phyloP scores from a whole-genome alignment of 1,284 basidiomycete species.

The Tilletia caries region DNA sequence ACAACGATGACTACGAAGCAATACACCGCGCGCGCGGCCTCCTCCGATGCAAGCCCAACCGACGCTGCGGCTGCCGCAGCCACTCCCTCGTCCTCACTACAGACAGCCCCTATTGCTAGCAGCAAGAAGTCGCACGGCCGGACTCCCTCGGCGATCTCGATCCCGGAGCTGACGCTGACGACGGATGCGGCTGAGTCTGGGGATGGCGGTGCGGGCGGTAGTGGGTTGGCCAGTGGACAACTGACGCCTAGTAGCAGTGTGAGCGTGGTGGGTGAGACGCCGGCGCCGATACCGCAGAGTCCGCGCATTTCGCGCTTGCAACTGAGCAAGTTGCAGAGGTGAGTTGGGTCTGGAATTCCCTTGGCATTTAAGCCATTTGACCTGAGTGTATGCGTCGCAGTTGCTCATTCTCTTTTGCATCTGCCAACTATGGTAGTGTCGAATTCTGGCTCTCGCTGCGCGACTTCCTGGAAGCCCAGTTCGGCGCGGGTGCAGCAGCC shows the following conservation, averaged over 20 bases:
- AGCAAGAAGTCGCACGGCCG: slow-evolving; percentile 28
- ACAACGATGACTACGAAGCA: slow-evolving; percentile 47
- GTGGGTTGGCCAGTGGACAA: slow-evolving; percentile 19
- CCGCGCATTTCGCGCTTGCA: slow-evolving; percentile 45
- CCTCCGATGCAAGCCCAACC: slow-evolving; percentile 25
- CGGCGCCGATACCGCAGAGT: slow-evolving; percentile 24
- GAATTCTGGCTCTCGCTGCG: slow-evolving; percentile 48
- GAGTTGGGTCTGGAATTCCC: slow-evolving; percentile 4
- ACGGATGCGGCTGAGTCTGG: slow-evolving; percentile 33
- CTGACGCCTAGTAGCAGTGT: slow-evolving; percentile 22
- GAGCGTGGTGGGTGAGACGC: slow-evolving; percentile 24
- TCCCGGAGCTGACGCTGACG: slow-evolving; percentile 50
- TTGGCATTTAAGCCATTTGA: too few relatives aligned
- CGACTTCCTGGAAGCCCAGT: slow-evolving; percentile 39
- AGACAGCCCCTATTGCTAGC: slow-evolving; percentile 4
- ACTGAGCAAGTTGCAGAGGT: slow-evolving; percentile 33
- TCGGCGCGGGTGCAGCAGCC: slow-evolving; percentile 31
- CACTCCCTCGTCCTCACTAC: slow-evolving; percentile 9
- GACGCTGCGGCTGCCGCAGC: slow-evolving; percentile 13
- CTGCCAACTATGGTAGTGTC: too few relatives aligned
- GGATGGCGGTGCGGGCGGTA: not conserved
- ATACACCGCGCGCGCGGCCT: slow-evolving; percentile 1
- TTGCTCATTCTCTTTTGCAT: too few relatives aligned
- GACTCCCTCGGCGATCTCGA: slow-evolving; percentile 39
- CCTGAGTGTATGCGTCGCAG: too few relatives aligned